Conservation (phyloP, 345 rosid species). For the Populus alba region DNA sequence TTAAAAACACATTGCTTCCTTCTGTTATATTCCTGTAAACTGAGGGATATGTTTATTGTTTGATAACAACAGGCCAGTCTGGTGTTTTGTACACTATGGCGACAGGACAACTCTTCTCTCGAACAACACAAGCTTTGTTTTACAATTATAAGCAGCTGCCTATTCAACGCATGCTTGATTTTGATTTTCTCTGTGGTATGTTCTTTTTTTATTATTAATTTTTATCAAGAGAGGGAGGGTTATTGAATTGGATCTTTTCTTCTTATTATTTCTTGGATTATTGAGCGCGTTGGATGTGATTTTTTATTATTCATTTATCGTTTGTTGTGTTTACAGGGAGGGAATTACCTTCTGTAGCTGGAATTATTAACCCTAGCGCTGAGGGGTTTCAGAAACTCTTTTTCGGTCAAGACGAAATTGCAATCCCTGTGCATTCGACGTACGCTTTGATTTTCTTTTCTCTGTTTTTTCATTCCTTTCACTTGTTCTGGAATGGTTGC, state of each 20-base stretch:
- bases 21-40: background rate
- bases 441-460: slow-evolving; percentile 23
- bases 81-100: slow-evolving; percentile 51
- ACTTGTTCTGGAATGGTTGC: background rate
- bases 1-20: background rate
- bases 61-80: slow-evolving; percentile 49
- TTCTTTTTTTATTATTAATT: background rate
- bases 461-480: background rate
- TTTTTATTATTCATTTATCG: background rate
- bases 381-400: slow-evolving; percentile 98
- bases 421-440: slow-evolving; percentile 93
- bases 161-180: slow-evolving; percentile 98
- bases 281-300: background rate
- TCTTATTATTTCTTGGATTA: too few relatives aligned
- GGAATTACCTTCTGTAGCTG: slow-evolving; percentile 97
- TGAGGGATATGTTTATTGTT: slow-evolving; percentile 7
- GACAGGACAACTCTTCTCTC: slow-evolving; percentile 89
- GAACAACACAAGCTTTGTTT: slow-evolving; percentile 80
- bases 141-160: slow-evolving; percentile 97
- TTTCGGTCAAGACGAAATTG: slow-evolving; percentile 99
- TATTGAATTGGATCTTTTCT: too few relatives aligned
- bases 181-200: slow-evolving; percentile 94
- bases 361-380: slow-evolving; percentile 85
- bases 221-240: too few relatives aligned
- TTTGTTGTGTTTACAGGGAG: slow-evolving; percentile 47